Evolutionary conservation across 139 green algal species (phyloP).

Genomic region (Auxenochlorella protothecoides): DNA sequence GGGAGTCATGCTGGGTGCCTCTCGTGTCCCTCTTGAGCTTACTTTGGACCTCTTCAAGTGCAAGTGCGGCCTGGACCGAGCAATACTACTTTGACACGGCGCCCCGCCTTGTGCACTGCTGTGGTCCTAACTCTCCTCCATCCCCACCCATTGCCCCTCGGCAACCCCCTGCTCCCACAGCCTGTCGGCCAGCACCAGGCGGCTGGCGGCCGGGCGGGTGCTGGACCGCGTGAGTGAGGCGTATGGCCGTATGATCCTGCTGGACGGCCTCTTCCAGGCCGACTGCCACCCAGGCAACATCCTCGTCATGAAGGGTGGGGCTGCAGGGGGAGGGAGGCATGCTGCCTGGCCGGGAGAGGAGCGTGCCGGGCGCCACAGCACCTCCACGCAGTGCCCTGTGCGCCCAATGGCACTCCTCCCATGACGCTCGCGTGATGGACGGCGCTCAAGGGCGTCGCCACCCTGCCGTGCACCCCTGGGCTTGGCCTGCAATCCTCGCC

Average conservation of each 20-base stretch:
- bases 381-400: not conserved
- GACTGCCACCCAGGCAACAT: conserved; percentile 73
- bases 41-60: too few species aligned
- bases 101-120: not conserved
- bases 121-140: not conserved
- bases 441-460: too few species aligned
- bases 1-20: not conserved
- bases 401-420: too few species aligned
- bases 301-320: conserved; percentile 54
- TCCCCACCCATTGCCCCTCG: not conserved
- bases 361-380: not conserved
- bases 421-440: too few species aligned
- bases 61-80: too few species aligned
- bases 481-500: not conserved
- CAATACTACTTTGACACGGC: not conserved
- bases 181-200: conserved; percentile 21
- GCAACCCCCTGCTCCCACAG: conserved; percentile 2
- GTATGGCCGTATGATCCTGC: conserved; percentile 90
- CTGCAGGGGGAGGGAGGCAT: not conserved
- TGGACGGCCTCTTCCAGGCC: conserved; percentile 78
- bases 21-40: too few species aligned
- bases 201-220: conserved; percentile 31
- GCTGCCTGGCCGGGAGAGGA: not conserved
- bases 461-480: not conserved
- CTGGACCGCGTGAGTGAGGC: conserved; percentile 60